Conservation (phyloP, 768 basidiomycete genomes). For the Phallus indusiatus region DNA sequence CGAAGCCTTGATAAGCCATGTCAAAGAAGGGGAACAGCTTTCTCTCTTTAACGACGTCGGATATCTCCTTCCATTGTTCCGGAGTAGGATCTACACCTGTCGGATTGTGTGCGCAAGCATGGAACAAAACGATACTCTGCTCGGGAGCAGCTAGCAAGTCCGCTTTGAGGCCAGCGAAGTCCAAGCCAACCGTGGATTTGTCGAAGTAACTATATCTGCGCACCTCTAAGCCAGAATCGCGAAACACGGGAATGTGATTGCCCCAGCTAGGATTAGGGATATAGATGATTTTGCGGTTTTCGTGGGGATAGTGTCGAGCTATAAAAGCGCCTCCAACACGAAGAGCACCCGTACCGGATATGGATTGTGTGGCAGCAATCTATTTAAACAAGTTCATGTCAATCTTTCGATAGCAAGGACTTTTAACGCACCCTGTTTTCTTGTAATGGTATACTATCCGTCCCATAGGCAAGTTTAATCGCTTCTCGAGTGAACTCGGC, state of each 20-base stretch:
- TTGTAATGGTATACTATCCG: conserved; percentile 61
- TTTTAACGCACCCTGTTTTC: conserved; percentile 54
- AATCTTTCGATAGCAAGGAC: neutral
- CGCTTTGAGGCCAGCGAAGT: conserved; percentile 82
- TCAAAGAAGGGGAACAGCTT: conserved; percentile 97
- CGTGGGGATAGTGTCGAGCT: conserved; percentile 76
- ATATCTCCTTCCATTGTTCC: conserved; percentile 88
- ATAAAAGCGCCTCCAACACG: conserved; percentile 92
- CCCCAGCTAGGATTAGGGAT: conserved; percentile 95
- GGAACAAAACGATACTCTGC: conserved; percentile 77
- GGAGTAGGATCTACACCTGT: conserved; percentile 93
- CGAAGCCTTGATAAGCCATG: conserved; percentile 99
- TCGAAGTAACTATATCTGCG: conserved; percentile 91
- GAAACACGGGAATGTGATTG: conserved; percentile 90
- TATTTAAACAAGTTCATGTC: conserved; percentile 21
- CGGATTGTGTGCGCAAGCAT: conserved; percentile 99
- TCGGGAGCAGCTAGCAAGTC: conserved; percentile 75
- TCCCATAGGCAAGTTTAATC: conserved; percentile 84
- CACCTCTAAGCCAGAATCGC: conserved; percentile 91
- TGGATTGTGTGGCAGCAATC: conserved; percentile 85
- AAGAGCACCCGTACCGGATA: conserved; percentile 96
- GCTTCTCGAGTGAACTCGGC: conserved; percentile 79
- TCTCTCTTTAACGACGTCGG: conserved; percentile 75
- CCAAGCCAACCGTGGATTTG: conserved; percentile 83
- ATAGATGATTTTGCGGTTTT: conserved; percentile 66